These are phyloP conservation scores for Eucalyptus paniculata DNA, from an alignment of 345 rosid species.

Conservation along the genomic window DNA sequence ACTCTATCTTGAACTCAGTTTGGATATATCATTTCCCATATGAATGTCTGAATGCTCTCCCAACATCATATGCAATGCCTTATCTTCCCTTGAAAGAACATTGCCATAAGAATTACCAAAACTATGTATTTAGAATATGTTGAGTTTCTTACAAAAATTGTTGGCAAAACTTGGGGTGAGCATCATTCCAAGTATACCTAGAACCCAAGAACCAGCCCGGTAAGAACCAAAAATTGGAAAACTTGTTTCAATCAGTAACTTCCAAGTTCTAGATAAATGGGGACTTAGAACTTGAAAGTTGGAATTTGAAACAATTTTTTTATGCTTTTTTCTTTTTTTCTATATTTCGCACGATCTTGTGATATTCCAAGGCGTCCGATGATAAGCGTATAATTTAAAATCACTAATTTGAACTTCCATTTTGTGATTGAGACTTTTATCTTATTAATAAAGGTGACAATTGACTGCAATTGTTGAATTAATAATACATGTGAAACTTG, in stretches of 20 bases:
- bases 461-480: no score
- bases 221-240: no score
- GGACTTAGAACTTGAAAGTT: no score
- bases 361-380: fast-evolving
- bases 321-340: no score
- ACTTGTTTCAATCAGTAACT: fast-evolving
- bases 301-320: no score
- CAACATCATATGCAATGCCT: neutral
- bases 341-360: fast-evolving
- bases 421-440: no score
- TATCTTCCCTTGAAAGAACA: neutral
- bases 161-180: fast-evolving
- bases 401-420: fast-evolving
- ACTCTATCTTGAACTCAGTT: neutral
- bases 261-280: no score
- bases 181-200: no score
- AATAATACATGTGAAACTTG: fast-evolving
- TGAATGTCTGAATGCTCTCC: neutral
- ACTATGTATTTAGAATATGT: neutral
- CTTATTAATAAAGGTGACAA: no score
- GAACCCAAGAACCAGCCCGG: fast-evolving
- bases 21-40: neutral
- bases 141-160: fast-evolving
- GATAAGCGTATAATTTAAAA: fast-evolving
- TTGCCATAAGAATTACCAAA: neutral